Evolutionary conservation across 148 eudicot species (phyloP).

Genomic region (Cornus florida): DNA sequence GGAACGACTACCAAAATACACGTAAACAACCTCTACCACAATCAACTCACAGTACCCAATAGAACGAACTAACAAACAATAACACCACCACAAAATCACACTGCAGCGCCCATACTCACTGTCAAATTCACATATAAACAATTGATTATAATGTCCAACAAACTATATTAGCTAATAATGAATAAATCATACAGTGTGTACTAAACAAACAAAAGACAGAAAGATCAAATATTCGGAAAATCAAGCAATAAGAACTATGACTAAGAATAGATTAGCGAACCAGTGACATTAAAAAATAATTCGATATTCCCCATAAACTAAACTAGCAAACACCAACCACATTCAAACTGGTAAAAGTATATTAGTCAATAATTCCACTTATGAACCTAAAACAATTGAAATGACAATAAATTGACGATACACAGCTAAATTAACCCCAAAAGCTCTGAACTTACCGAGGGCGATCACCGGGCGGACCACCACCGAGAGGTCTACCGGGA

Average conservation of each 20-base stretch:
- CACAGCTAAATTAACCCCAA: too few species aligned
- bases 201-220: neutral
- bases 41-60: neutral
- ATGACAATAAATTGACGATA: neutral
- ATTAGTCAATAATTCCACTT: neutral
- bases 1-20: neutral
- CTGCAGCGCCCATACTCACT: neutral
- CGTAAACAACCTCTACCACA: neutral
- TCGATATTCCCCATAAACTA: neutral
- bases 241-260: neutral
- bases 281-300: neutral
- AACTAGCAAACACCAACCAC: neutral
- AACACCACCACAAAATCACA: neutral
- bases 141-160: neutral
- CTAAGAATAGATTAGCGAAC: neutral
- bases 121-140: neutral
- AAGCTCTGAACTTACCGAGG: conserved; percentile 54
- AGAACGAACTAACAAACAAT: neutral
- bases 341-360: too few species aligned
- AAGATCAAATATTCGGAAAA: neutral
- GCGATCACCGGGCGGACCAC: conserved; percentile 57
- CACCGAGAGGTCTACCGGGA: conserved; percentile 73
- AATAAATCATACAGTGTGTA: neutral
- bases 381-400: neutral
- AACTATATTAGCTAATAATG: neutral